Evolutionary conservation across 352 stramenopile species (phyloP).

Genomic region (Phytopythium cucurbitacearum): DNA sequence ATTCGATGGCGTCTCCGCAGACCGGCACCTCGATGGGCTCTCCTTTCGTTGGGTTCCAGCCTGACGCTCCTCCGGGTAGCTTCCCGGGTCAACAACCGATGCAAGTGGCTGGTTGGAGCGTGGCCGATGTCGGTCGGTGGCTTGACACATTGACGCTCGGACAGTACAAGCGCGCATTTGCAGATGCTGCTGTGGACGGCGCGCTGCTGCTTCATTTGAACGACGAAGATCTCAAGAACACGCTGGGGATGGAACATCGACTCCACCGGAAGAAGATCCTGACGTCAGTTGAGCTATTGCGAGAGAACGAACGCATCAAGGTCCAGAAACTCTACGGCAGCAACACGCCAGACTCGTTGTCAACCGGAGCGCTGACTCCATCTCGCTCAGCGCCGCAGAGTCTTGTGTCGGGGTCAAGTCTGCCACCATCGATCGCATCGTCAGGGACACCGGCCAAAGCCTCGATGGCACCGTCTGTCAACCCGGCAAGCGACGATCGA

Average conservation of each 20-base stretch:
- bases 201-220: constrained; percentile 87
- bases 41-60: constrained; percentile 27
- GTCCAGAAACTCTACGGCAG: constrained; percentile 40
- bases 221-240: constrained; percentile 92
- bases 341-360: neutral
- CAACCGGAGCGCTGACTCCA: neutral
- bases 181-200: constrained; percentile 86
- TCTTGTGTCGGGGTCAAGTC: neutral
- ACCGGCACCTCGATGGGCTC: neutral
- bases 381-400: neutral
- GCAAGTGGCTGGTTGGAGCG: constrained; percentile 76
- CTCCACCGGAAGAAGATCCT: constrained; percentile 96
- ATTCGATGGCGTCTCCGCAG: constrained; percentile 14
- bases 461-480: no score
- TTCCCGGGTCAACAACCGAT: constrained; percentile 66
- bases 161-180: constrained; percentile 89
- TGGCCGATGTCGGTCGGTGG: constrained; percentile 88
- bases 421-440: neutral
- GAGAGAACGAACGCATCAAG: constrained; percentile 41
- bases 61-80: constrained; percentile 37
- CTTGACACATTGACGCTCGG: constrained; percentile 85
- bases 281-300: constrained; percentile 76
- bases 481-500: no score
- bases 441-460: neutral
- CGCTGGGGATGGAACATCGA: constrained; percentile 91